Evolutionary conservation across 805 yeast genomes (phyloP).

Genomic region (Yarrowia hollandica): DNA sequence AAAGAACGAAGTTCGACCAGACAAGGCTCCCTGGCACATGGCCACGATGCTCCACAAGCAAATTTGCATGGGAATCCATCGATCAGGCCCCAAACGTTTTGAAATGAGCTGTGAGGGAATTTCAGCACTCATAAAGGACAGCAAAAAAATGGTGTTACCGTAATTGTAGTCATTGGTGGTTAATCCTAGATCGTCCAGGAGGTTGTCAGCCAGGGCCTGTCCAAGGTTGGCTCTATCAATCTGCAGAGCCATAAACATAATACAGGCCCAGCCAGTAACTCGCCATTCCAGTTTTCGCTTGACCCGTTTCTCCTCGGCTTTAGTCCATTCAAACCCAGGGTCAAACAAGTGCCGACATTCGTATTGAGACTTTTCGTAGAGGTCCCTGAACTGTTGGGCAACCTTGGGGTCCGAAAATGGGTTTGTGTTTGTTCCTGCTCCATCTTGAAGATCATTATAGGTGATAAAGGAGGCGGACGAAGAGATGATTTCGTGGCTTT

Average conservation of each 20-base stretch:
- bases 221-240: constrained; percentile 58
- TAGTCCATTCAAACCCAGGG: constrained; percentile 57
- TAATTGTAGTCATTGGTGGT: constrained; percentile 59
- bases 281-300: constrained; percentile 55
- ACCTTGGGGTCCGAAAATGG: constrained; percentile 48
- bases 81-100: constrained; percentile 62
- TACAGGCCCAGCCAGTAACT: constrained; percentile 58
- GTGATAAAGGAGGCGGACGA: constrained; percentile 6
- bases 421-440: constrained; percentile 28
- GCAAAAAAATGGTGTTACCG: constrained; percentile 58
- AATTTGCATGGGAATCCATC: constrained; percentile 64
- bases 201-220: constrained; percentile 59
- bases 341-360: constrained; percentile 60
- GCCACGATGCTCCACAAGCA: constrained; percentile 58
- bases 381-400: constrained; percentile 47
- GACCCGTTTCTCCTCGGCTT: constrained; percentile 51
- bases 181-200: constrained; percentile 53
- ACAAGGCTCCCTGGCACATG: constrained; percentile 51
- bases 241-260: constrained; percentile 60
- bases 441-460: background rate
- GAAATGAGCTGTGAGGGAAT: constrained; percentile 68
- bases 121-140: constrained; percentile 59
- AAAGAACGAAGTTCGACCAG: constrained; percentile 47
- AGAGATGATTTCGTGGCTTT: background rate
- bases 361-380: constrained; percentile 53